Evolutionary conservation across 192 early-diverging fungal genomes (phyloP).

Genomic region (Bifiguratus adelaidae): DNA sequence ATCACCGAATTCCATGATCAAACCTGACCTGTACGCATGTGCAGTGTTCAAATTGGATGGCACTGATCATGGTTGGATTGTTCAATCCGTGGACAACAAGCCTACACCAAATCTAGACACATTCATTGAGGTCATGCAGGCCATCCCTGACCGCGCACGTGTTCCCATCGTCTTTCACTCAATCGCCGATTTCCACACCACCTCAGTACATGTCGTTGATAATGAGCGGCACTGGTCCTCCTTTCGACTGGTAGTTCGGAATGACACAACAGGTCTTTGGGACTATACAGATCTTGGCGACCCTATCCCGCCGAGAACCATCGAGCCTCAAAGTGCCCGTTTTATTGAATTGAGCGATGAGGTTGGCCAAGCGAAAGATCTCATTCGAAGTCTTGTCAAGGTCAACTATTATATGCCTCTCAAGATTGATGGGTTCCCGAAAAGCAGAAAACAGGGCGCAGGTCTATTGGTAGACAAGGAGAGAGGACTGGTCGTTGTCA

Average conservation of each 20-base stretch:
- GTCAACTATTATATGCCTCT: slow-evolving; percentile 63
- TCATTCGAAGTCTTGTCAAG: slow-evolving; percentile 63
- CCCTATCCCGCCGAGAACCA: slow-evolving; percentile 42
- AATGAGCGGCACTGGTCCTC: slow-evolving; percentile 66
- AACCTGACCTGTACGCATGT: not conserved
- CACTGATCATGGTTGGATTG: slow-evolving; percentile 61
- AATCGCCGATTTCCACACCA: slow-evolving; percentile 70
- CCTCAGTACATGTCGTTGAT: slow-evolving; percentile 51
- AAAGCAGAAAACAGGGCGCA: slow-evolving; percentile 52
- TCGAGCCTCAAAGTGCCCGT: slow-evolving; percentile 48
- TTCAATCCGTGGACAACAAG: slow-evolving; percentile 60
- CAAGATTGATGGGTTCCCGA: slow-evolving; percentile 65
- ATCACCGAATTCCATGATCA: not conserved
- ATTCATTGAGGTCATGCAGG: slow-evolving; percentile 64
- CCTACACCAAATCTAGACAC: slow-evolving; percentile 64
- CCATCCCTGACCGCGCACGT: slow-evolving; percentile 64
- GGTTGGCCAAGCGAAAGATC: slow-evolving; percentile 45
- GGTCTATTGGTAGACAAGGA: slow-evolving; percentile 72
- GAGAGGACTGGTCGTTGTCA: slow-evolving; percentile 71
- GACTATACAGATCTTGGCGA: slow-evolving; percentile 56
- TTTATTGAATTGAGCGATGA: slow-evolving; percentile 56
- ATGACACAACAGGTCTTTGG: slow-evolving; percentile 65
- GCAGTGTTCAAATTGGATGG: slow-evolving; percentile 63
- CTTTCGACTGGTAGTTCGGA: slow-evolving; percentile 62
- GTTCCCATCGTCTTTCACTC: slow-evolving; percentile 70